A percentile compares a stretch with the other conserved stretches of the same genome.
Conservation (phyloP, 1,284 basidiomycete genomes). For the Mycosarcoma mackinlayi region DNA sequence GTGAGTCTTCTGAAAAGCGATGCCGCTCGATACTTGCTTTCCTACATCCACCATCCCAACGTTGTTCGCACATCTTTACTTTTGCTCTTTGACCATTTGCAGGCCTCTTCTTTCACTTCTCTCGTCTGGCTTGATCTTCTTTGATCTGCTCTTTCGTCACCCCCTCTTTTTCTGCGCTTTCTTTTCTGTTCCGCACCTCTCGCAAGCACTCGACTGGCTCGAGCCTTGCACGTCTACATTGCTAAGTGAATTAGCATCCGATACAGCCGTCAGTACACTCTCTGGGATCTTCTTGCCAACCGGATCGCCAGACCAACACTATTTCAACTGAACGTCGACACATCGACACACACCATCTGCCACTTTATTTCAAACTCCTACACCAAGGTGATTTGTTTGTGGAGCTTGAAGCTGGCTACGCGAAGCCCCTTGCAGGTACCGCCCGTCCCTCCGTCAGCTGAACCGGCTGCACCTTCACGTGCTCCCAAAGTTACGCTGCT, state of each 20-base stretch:
- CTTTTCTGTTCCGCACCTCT: not conserved
- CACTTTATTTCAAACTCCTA: slow-evolving; percentile 4
- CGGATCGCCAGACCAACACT: slow-evolving; percentile 5
- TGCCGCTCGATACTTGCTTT: slow-evolving; percentile 8
- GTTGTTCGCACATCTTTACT: slow-evolving; percentile 35
- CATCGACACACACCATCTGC: not conserved
- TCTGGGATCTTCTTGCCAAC: slow-evolving; percentile 10
- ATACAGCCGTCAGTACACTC: not conserved
- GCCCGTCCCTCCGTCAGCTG: slow-evolving; percentile 6
- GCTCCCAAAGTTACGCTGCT: not conserved
- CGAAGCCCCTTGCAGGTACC: slow-evolving; percentile 26
- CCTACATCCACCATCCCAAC: slow-evolving; percentile 36
- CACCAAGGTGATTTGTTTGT: slow-evolving; percentile 18
- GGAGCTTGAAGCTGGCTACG: slow-evolving; percentile 21
- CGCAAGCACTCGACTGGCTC: slow-evolving; percentile 34
- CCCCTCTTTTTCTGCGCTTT: slow-evolving; percentile 22
- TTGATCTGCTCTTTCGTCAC: slow-evolving; percentile 19
- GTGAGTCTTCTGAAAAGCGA: slow-evolving; percentile 2
- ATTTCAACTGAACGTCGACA: not conserved
- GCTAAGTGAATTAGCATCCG: slow-evolving; percentile 3
- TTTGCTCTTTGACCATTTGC: slow-evolving; percentile 31
- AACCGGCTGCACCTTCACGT: slow-evolving; percentile 1
- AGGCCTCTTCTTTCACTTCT: slow-evolving; percentile 32
- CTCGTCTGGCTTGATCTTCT: slow-evolving; percentile 8
- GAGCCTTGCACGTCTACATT: slow-evolving; percentile 14